Evolutionary conservation across 2,329 filamentous ascomycete species (phyloP), one percentile per base, ranked within the genome.

Genomic region (Myrmaecium sp.): DNA sequence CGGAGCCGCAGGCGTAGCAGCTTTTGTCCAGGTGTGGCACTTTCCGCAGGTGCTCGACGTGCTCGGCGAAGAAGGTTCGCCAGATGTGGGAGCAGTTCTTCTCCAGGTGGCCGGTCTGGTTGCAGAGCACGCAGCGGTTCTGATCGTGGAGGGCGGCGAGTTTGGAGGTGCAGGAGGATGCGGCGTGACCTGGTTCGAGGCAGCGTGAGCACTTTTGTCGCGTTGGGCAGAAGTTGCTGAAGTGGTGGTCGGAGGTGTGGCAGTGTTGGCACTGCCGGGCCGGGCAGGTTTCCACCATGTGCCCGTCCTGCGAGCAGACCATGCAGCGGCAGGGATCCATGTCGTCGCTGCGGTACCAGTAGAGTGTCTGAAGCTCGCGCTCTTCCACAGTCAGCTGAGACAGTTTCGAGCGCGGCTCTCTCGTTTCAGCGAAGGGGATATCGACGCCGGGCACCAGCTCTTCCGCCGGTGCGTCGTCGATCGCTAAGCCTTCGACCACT

Each of bases 41-140:
- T 32, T 57, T 67, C 30, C 52, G 55, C 25, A 58, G 49, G 9
- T 27, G 25, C 6, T 23, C 6, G 5, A 33, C 12, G 17, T 47
- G 46, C 10, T 49, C 41, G 6, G 49, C 38, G 9, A 51, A 44
- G 41, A 64, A 74, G 11, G 59, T 68, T 30, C 63, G 57, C 71
- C 71, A 80, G 14, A 74, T 51, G 25, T 60, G 53, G 28, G 64
- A 60, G 43, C 76, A 81, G 3, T 62, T 49, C 8, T 54, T 43
- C 41, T 80, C 75, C 6, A 60, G 37, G 38, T 82, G 76, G 6
- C 61, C 54, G 3, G 40, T 35, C 5, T 60, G 60, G 20, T 52
- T 52, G 46, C 76, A 82, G 17, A 70, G 54, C 7, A 66, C 65
- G 43, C 76, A 82, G 3, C 62, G 59, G 24, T 63, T 51, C 13